Base-by-base conservation (phyloP, 805 yeast species). In the Spathaspora passalidarum region DNA sequence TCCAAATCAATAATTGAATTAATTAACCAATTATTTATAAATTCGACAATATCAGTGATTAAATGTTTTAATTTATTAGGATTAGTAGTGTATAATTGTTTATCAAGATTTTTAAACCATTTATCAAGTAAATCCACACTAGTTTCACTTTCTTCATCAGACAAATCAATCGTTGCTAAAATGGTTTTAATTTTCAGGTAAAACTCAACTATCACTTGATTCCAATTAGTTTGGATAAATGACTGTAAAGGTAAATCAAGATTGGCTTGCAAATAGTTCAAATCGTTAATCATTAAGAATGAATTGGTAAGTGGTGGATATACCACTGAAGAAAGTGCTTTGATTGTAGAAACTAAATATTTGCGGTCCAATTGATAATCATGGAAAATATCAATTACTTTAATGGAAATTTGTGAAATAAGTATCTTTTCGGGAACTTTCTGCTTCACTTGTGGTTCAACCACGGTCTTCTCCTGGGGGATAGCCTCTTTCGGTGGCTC, bases 211-310 rank as follows among this genome's bases (percentile, higher is more conserved):
- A 54, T 47, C 5, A 47, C 43, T 44, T 63, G 63, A 9, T 48
- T 45, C 63, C 63, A 60, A 36, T 36, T 36, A 11, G 20, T 36
- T 20, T 13, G 4, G 14, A 36, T 43, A 5, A 53, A 41, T 29
- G 34, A n/a, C 5, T 3, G 34, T 29, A 29, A 29, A 29, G 34
- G 34, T 29, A 29, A 29, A 29, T 13, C 34, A 29, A 29, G 34
- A 7, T 3, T 29, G 14, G 13, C 8, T 4, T 13, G 16, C 3
- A 72, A 52, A 20, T 57, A 61, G 25, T 53, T 49, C 37, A 72
- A 55, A 45, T 72, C 76, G 46, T 71, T 70, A 43, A 54, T 62
- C 11, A 68, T 50, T n/a, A 69, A 43, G 39, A 66, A 69, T 37
- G 73, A 69, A 32, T 60, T 48, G 2, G 61, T 49, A 2, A 61